Base-by-base conservation (phyloP, 305 asterid species). In the Plantago lanceolata region DNA sequence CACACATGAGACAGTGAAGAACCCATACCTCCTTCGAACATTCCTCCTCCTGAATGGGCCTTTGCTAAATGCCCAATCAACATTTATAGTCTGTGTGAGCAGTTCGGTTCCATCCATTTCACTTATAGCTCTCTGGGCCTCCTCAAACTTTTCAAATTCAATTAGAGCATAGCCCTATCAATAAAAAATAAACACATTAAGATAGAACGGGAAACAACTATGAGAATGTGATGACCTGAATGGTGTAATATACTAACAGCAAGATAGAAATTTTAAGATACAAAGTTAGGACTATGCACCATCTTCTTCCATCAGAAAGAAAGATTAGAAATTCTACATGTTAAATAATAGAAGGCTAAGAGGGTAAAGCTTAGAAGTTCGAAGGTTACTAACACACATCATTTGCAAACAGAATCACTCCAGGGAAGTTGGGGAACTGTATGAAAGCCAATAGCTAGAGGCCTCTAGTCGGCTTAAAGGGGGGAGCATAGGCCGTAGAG, bases 41-140 rank as follows among this genome's bases (percentile, higher is more conserved):
- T 81, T 87, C 82, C 86, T 91, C 81, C 94, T 88, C 67, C 80
- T 84, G 76, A 88, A 86, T 50, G 97, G 85, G 33, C 97, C 97
- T 72, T 76, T 86, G 83, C 96, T 91, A 81, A 91, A 91, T 64
- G 95, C 96, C 97, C 96, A 91, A 66, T 79, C 92, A 56, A 88
- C 96, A 61, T 73, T 77, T 70, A 88, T 73, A 68, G 63, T 53
- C 76, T 88, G 94, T 28, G 82, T 75, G 64, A 87, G 90, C 73
- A 89, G 80, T 64, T 82, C 80, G 55, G 80, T 37, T 64, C 87
- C 96, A 80, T 85, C 86, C 87, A 79, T 75, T 69, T 76, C 88
- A 6, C 24, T 79, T 60, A 89, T 87, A 71, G 97, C 98, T 68
- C 65, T 77, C 58, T 89, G 84, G 21, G 98, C 97, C 71, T 89